A percentile compares a stretch with the other conserved stretches of the same genome.
Evolutionary conservation across 1,284 basidiomycete genomes (phyloP).

Genomic region (Puccinia coronata): DNA sequence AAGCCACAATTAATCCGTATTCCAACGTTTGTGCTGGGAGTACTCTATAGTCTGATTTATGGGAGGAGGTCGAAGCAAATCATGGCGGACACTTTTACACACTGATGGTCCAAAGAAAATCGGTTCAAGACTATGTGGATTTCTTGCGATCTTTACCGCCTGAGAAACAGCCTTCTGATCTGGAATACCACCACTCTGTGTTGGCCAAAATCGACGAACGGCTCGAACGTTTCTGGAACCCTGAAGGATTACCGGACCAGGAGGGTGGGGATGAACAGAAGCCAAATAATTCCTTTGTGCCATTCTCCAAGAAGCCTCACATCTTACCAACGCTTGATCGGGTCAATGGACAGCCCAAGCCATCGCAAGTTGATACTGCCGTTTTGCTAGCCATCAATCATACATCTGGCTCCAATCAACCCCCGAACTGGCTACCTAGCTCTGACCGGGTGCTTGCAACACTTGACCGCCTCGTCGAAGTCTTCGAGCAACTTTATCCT

Average conservation of each 20-base stretch:
- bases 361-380: slow-evolving; percentile 51
- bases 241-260: slow-evolving; percentile 37
- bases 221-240: slow-evolving; percentile 52
- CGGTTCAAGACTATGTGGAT: slow-evolving; percentile 48
- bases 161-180: slow-evolving; percentile 12
- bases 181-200: neutral
- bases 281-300: slow-evolving; percentile 40
- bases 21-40: neutral
- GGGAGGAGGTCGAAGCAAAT: slow-evolving; percentile 52
- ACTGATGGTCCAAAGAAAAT: slow-evolving; percentile 51
- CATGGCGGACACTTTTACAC: slow-evolving; percentile 52
- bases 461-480: slow-evolving; percentile 50
- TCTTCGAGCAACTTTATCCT: slow-evolving; percentile 51
- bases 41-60: slow-evolving; percentile 51
- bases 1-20: neutral
- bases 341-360: slow-evolving; percentile 51
- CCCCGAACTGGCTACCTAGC: slow-evolving; percentile 50
- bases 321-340: slow-evolving; percentile 51
- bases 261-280: slow-evolving; percentile 47
- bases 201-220: slow-evolving; percentile 45
- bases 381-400: slow-evolving; percentile 50
- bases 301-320: slow-evolving; percentile 49
- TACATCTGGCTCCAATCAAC: slow-evolving; percentile 36
- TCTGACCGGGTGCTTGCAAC: slow-evolving; percentile 50
- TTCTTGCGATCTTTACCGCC: slow-evolving; percentile 14